These are phyloP conservation scores for Neonectria sp. DNA, from an alignment of 2,329 filamentous ascomycete genomes.

Conservation along the genomic window DNA sequence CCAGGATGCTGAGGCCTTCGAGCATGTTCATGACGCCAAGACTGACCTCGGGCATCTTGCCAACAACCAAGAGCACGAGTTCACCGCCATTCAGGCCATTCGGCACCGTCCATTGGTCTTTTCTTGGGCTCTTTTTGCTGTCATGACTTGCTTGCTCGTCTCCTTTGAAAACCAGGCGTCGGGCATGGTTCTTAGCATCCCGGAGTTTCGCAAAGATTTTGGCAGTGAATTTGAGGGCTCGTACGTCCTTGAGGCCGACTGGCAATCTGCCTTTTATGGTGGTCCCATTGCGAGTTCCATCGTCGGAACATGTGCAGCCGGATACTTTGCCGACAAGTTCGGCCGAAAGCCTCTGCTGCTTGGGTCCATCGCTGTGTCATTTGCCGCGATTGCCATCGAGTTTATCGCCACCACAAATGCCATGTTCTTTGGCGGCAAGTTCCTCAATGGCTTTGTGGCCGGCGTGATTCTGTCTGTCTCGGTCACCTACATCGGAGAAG, in stretches of 20 bases:
- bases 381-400: slow-evolving; percentile 49
- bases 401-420: slow-evolving; percentile 58
- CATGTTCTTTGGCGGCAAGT: slow-evolving; percentile 59
- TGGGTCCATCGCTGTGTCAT: slow-evolving; percentile 27
- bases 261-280: slow-evolving; percentile 29
- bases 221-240: slow-evolving; percentile 30
- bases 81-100: slow-evolving; percentile 26
- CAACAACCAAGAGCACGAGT: slow-evolving; percentile 31
- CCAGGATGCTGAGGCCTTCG: slow-evolving; percentile 16
- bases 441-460: slow-evolving; percentile 58
- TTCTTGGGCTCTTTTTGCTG: slow-evolving; percentile 29
- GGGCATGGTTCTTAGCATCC: slow-evolving; percentile 29
- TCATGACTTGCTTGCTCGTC: slow-evolving; percentile 29
- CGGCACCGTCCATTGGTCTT: slow-evolving; percentile 26
- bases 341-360: slow-evolving; percentile 26
- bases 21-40: slow-evolving; percentile 31
- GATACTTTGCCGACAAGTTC: slow-evolving; percentile 23
- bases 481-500: slow-evolving; percentile 52
- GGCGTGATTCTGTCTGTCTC: slow-evolving; percentile 46
- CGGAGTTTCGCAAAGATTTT: slow-evolving; percentile 38
- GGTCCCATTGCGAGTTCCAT: slow-evolving; percentile 27
- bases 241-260: slow-evolving; percentile 25
- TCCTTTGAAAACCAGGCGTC: slow-evolving; percentile 31
- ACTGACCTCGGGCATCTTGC: slow-evolving; percentile 22
- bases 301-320: slow-evolving; percentile 22